Conservation (phyloP, 768 basidiomycete species). For the Lepiota brunneoincarnata region DNA sequence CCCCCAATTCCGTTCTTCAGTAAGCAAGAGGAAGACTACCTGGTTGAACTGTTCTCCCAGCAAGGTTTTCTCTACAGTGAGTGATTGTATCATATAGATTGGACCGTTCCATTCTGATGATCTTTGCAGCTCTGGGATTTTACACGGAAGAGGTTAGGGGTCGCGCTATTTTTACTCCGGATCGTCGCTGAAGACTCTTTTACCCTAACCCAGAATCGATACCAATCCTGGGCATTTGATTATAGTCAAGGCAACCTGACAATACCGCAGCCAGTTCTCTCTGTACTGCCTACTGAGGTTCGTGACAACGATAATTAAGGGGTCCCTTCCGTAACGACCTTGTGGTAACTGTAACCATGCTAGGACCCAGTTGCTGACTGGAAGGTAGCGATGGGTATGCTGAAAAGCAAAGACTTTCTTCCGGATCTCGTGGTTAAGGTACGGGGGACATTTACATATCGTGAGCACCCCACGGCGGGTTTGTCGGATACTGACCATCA, state of each 20-base stretch:
- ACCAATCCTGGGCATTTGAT: slow-evolving; percentile 35
- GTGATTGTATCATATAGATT: slow-evolving; percentile 21
- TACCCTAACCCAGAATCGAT: slow-evolving; percentile 34
- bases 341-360: background rate
- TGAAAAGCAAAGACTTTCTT: slow-evolving; percentile 36
- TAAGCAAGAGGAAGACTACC: slow-evolving; percentile 63
- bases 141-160: slow-evolving; percentile 51
- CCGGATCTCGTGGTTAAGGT: slow-evolving; percentile 40
- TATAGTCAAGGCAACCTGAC: slow-evolving; percentile 45
- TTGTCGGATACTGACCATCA: background rate
- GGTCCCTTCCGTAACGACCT: too few relatives aligned
- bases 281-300: slow-evolving; percentile 38
- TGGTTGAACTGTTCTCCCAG: slow-evolving; percentile 55
- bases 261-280: slow-evolving; percentile 40
- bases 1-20: slow-evolving; percentile 61
- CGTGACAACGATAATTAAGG: slow-evolving; percentile 3
- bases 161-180: background rate
- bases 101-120: background rate
- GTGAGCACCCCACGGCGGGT: background rate
- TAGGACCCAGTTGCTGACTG: slow-evolving; percentile 52
- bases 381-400: slow-evolving; percentile 26
- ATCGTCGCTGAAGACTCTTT: background rate
- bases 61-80: slow-evolving; percentile 63
- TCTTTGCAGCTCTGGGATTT: slow-evolving; percentile 55
- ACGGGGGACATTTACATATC: background rate